Conservation (phyloP, 2,329 filamentous ascomycete genomes). For the Knufia fluminis region DNA sequence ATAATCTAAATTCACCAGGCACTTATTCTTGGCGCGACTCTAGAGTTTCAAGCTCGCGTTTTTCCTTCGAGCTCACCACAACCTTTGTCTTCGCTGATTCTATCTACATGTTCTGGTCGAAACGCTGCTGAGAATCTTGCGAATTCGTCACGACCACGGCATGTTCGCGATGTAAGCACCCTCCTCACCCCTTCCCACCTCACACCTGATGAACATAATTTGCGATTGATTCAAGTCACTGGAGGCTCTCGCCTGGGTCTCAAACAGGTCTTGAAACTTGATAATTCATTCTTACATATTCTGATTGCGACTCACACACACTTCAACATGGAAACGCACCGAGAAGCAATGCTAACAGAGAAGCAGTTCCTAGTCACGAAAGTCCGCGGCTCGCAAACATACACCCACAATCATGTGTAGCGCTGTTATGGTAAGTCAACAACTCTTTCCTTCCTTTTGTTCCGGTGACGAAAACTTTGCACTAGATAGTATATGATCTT, state of each 20-base stretch:
- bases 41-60: too few relatives aligned
- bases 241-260: slow-evolving; percentile 88
- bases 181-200: slow-evolving; percentile 10
- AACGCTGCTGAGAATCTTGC: too few relatives aligned
- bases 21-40: background rate
- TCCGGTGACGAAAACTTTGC: slow-evolving; percentile 50
- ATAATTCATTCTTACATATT: slow-evolving; percentile 99
- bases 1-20: background rate
- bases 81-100: background rate
- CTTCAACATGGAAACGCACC: background rate
- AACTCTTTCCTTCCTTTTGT: slow-evolving; percentile 5
- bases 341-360: background rate
- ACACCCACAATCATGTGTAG: slow-evolving; percentile 11
- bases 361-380: slow-evolving; percentile 14
- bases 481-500: slow-evolving; percentile 60
- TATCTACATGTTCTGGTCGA: background rate
- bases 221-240: slow-evolving; percentile 82
- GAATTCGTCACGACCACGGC: background rate
- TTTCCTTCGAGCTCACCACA: background rate
- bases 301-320: slow-evolving; percentile 48
- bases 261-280: slow-evolving; percentile 65
- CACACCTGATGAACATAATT: slow-evolving; percentile 86
- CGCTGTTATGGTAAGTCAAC: background rate
- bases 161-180: slow-evolving; percentile 1
- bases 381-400: background rate